phyloP scores from a whole-genome alignment of 2,329 filamentous ascomycete genomes.

The Trichoderma afroharzianum region DNA sequence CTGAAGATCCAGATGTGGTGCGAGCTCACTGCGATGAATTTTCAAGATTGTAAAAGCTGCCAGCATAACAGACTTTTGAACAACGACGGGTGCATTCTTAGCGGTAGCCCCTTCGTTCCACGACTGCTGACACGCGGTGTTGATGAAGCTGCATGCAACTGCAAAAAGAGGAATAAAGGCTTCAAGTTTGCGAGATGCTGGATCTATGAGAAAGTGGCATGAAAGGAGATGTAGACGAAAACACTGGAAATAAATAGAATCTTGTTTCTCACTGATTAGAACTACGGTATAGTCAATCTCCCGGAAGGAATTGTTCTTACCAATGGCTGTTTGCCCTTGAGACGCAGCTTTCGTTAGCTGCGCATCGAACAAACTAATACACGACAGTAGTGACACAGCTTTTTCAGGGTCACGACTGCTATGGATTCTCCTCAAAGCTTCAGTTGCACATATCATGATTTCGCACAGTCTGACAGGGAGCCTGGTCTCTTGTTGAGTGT shows the following conservation, averaged over 20 bases:
- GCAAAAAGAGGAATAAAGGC: neutral
- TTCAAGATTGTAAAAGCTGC: slow-evolving; percentile 50
- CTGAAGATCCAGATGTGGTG: slow-evolving; percentile 39
- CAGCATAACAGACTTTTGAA: slow-evolving; percentile 35
- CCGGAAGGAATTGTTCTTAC: neutral
- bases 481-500: neutral
- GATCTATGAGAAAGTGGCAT: neutral
- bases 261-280: neutral
- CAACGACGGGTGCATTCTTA: neutral
- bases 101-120: neutral
- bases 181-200: slow-evolving; percentile 5
- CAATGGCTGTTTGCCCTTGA: neutral
- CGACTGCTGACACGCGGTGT: neutral
- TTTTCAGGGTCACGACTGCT: neutral
- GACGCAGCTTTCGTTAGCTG: neutral
- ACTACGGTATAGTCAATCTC: neutral
- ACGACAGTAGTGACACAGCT: neutral
- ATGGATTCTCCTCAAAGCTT: neutral
- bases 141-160: neutral
- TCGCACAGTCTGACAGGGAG: neutral
- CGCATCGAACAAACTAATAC: slow-evolving; percentile 4
- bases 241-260: neutral
- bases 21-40: slow-evolving; percentile 45
- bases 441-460: slow-evolving; percentile 11
- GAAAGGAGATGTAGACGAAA: slow-evolving; percentile 6